Evolutionary conservation across 129 eudicot genomes (phyloP).

Genomic region (Helianthus annuus): DNA sequence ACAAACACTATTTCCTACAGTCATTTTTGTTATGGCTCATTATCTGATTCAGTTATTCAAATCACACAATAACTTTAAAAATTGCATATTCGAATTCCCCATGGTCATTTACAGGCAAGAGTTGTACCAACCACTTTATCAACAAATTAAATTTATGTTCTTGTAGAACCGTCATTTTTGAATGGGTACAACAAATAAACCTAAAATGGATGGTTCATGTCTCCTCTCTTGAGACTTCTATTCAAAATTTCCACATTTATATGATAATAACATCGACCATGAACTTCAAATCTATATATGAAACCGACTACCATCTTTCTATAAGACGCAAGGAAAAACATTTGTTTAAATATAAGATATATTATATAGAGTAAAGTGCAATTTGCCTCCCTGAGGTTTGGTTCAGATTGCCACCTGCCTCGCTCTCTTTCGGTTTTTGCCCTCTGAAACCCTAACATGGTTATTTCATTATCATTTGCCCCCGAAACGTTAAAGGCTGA

Average conservation of each 20-base stretch:
- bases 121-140: background rate
- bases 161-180: background rate
- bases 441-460: too few relatives aligned
- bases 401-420: too few relatives aligned
- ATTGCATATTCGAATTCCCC: background rate
- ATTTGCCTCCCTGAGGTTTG: too few relatives aligned
- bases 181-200: background rate
- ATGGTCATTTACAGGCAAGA: background rate
- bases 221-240: background rate
- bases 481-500: too few relatives aligned
- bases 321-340: background rate
- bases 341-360: background rate
- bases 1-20: constrained; percentile 3
- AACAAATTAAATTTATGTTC: background rate
- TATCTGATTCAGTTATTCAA: background rate
- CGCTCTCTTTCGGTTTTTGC: too few relatives aligned
- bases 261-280: background rate
- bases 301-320: background rate
- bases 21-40: background rate
- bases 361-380: too few relatives aligned
- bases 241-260: background rate
- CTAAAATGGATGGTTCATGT: background rate
- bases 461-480: too few relatives aligned
- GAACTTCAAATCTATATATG: background rate
- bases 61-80: background rate